Evolutionary conservation across 1,284 basidiomycete species (phyloP).

Genomic region (Stygiomarasmius scandens): DNA sequence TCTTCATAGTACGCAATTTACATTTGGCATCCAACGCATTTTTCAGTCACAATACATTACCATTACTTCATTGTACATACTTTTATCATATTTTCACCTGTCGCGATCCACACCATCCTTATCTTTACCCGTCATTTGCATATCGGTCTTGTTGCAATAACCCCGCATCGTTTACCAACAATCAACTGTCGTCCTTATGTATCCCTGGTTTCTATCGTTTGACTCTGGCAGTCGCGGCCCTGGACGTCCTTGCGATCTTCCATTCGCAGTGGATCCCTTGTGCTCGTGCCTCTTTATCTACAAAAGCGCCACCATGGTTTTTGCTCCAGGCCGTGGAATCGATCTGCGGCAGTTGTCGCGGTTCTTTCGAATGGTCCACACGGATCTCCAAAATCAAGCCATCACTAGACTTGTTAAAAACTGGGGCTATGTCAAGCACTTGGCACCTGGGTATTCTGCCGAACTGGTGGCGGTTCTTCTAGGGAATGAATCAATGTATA

Average conservation of each 20-base stretch:
- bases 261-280: constrained; percentile 14
- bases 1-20: constrained; percentile 14
- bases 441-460: too few species aligned
- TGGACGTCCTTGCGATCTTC: constrained; percentile 13
- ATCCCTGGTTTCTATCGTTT: neutral
- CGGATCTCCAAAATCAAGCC: too few species aligned
- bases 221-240: constrained; percentile 7
- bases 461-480: too few species aligned
- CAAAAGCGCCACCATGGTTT: too few species aligned
- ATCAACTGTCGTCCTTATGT: constrained; percentile 17
- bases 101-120: constrained; percentile 4
- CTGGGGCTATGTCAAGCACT: too few species aligned
- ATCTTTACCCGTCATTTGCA: constrained; percentile 22
- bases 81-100: too few species aligned
- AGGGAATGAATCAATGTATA: too few species aligned
- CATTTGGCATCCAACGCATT: constrained; percentile 21
- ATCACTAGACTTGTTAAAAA: too few species aligned
- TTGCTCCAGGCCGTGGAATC: too few species aligned
- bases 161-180: constrained; percentile 11
- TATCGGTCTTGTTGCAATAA: constrained; percentile 24
- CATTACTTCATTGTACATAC: constrained; percentile 16
- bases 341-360: too few species aligned
- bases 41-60: constrained; percentile 13
- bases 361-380: too few species aligned
- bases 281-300: constrained; percentile 9